A percentile compares a stretch with the other conserved stretches of the same genome.
These are phyloP conservation scores for Talaromyces nanjingensis DNA, from an alignment of 495 filamentous ascomycete genomes.

Conservation along the genomic window DNA sequence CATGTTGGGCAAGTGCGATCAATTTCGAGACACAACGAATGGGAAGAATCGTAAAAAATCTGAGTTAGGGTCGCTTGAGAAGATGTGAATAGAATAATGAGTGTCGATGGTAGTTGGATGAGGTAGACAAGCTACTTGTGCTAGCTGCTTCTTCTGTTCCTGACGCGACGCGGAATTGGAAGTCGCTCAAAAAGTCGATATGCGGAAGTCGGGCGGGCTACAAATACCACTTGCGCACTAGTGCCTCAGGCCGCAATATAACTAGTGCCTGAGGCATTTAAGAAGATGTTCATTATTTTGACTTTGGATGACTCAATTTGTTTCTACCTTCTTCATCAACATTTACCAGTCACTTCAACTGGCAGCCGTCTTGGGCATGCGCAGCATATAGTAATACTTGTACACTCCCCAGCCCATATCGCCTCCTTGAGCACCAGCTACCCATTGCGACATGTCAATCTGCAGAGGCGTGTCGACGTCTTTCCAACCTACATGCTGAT, in stretches of 20 bases:
- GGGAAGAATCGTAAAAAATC: background rate
- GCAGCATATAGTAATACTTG: constrained; percentile 2
- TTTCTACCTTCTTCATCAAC: background rate
- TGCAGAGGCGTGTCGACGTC: background rate
- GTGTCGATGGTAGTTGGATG: background rate
- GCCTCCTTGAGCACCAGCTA: background rate
- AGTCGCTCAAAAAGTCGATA: constrained; percentile 14
- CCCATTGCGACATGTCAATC: constrained; percentile 1
- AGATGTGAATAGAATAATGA: no score
- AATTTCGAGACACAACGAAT: background rate
- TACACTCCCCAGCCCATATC: constrained; percentile 3
- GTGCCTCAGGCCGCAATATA: constrained; percentile 4
- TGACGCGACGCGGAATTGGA: constrained; percentile 39
- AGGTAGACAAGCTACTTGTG: background rate
- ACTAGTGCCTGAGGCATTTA: background rate
- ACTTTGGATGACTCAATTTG: background rate
- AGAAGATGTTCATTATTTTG: background rate
- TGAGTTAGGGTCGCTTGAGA: background rate
- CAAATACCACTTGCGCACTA: constrained; percentile 13
- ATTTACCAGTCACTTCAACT: background rate
- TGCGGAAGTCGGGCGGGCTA: constrained; percentile 16
- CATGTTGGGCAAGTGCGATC: constrained; percentile 34
- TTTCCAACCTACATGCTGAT: constrained; percentile 1
- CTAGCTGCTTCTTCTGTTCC: background rate
- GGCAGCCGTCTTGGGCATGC: background rate